phyloP scores from a whole-genome alignment of 352 stramenopile species.

The Peronospora destructor region DNA sequence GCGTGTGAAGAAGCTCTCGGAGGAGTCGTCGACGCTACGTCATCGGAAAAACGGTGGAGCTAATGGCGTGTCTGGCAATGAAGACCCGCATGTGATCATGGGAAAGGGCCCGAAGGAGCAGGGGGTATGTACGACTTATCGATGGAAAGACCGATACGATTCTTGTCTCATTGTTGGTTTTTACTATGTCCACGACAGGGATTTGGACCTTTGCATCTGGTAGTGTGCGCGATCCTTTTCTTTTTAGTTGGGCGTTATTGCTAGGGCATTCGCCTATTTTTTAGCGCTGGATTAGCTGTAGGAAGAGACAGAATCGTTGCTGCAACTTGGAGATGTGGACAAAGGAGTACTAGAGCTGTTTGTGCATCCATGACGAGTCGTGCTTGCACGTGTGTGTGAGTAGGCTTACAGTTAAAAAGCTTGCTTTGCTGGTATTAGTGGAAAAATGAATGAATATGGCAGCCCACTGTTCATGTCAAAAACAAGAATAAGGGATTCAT shows the following conservation, averaged over 20 bases:
- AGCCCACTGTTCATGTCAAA: neutral
- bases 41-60: conserved; percentile 55
- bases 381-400: conserved; percentile 14
- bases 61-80: conserved; percentile 20
- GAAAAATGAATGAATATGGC: conserved; percentile 10
- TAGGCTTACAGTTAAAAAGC: conserved; percentile 8
- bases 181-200: conserved; percentile 23
- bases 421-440: conserved; percentile 22
- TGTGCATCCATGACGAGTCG: conserved; percentile 14
- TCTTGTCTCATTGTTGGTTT: conserved; percentile 1
- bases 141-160: neutral
- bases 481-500: neutral
- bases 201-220: conserved; percentile 75
- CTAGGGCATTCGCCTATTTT: conserved; percentile 25
- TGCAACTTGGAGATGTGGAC: conserved; percentile 11
- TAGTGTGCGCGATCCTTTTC: conserved; percentile 85
- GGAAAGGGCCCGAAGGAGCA: conserved; percentile 42
- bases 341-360: conserved; percentile 26
- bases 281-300: conserved; percentile 12
- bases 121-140: conserved; percentile 31
- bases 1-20: conserved; percentile 52
- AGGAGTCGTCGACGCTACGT: conserved; percentile 51
- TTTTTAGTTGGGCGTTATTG: conserved; percentile 86
- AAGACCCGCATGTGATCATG: conserved; percentile 31
- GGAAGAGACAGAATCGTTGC: conserved; percentile 13